Percentiles rank a stretch among this genome's conserved stretches.
Evolutionary conservation across 2,329 filamentous ascomycete species (phyloP).

Genomic region (Curvularia sp.): DNA sequence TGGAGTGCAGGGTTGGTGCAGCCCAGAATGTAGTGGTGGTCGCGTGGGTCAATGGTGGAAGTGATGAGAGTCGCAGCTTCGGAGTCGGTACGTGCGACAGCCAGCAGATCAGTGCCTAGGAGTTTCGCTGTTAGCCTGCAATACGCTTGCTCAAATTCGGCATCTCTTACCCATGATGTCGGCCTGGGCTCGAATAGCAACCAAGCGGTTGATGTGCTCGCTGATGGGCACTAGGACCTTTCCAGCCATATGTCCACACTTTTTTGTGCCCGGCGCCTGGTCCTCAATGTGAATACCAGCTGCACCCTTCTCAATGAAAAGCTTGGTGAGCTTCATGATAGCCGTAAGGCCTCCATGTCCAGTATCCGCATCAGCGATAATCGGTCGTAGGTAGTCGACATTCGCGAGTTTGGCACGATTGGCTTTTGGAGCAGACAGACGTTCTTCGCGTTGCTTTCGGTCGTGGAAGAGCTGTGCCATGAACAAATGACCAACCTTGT

Average conservation of each 20-base stretch:
- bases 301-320: slow-evolving; percentile 95
- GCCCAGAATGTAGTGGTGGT: slow-evolving; percentile 93
- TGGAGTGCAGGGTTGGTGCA: slow-evolving; percentile 83
- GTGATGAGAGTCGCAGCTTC: slow-evolving; percentile 98
- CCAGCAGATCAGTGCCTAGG: slow-evolving; percentile 81
- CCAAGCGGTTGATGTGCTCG: slow-evolving; percentile 97
- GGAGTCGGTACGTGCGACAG: slow-evolving; percentile 93
- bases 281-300: slow-evolving; percentile 99
- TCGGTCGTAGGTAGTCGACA: slow-evolving; percentile 92
- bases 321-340: slow-evolving; percentile 98
- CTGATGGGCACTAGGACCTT: slow-evolving; percentile 96
- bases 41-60: slow-evolving; percentile 92
- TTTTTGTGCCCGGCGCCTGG: slow-evolving; percentile 97
- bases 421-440: slow-evolving; percentile 75
- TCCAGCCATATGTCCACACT: slow-evolving; percentile 99
- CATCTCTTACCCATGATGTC: slow-evolving; percentile 85
- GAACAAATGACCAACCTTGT: slow-evolving; percentile 97
- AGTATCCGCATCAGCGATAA: slow-evolving; percentile 96
- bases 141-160: neutral
- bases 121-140: neutral
- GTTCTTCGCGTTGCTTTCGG: slow-evolving; percentile 97
- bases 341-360: slow-evolving; percentile 97
- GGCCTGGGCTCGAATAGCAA: slow-evolving; percentile 95
- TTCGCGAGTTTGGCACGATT: slow-evolving; percentile 77
- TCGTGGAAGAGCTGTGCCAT: slow-evolving; percentile 99